These are phyloP conservation scores for Boletus bicolor DNA, from an alignment of 768 basidiomycete genomes.

Conservation along the genomic window DNA sequence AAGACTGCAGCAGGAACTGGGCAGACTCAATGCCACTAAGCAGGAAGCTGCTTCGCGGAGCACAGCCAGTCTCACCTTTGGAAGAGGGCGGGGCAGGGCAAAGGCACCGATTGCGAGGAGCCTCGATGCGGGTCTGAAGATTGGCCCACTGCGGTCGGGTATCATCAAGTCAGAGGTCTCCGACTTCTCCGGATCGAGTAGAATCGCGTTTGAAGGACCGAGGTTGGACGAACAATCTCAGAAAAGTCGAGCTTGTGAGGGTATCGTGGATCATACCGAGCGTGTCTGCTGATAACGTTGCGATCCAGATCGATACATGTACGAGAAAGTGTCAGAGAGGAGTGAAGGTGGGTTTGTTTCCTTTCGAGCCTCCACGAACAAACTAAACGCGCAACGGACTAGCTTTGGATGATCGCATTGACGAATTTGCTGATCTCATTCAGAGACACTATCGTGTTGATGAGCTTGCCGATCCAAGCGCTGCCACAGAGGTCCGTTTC, in stretches of 20 bases:
- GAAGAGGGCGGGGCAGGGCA: conserved; percentile 9
- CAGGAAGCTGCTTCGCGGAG: conserved; percentile 31
- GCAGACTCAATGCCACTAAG: conserved; percentile 28
- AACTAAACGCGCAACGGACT: conserved; percentile 1
- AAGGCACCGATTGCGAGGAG: neutral
- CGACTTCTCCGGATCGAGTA: conserved; percentile 26
- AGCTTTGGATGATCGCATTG: conserved; percentile 87
- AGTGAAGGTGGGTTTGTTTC: conserved; percentile 60
- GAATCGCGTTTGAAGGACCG: conserved; percentile 31
- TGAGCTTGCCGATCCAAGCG: conserved; percentile 78
- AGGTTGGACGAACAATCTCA: conserved; percentile 28
- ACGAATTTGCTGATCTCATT: conserved; percentile 77
- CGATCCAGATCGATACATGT: conserved; percentile 82
- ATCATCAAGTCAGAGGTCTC: conserved; percentile 18
- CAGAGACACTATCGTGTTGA: conserved; percentile 62
- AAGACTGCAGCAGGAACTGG: conserved; percentile 42
- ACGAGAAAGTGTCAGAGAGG: conserved; percentile 81
- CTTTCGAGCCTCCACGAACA: neutral
- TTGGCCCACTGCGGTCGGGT: conserved; percentile 3
- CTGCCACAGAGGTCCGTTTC: conserved; percentile 46
- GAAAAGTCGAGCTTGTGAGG: conserved; percentile 58
- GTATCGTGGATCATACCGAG: neutral
- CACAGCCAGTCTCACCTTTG: conserved; percentile 4
- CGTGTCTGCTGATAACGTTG: neutral
- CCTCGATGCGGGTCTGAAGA: conserved; percentile 18